Conservation (phyloP, 2,329 filamentous ascomycete species). For the Trichoderma breve region DNA sequence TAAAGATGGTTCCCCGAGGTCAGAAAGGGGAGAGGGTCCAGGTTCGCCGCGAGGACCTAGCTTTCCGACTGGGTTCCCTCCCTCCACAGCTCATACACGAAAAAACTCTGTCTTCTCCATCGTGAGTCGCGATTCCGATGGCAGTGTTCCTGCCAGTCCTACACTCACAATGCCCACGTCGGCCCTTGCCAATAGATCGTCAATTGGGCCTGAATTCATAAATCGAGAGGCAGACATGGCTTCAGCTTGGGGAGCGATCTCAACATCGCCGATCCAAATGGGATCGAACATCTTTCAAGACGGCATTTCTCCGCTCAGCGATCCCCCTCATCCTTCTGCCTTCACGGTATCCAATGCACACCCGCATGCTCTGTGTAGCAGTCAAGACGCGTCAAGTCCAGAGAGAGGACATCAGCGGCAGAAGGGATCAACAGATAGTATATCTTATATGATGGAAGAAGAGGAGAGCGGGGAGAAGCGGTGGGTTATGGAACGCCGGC, state of each 20-base stretch:
- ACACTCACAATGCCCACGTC: constrained; percentile 46
- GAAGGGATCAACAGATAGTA: constrained; percentile 62
- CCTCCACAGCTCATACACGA: constrained; percentile 37
- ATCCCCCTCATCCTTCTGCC: neutral
- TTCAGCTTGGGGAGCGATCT: neutral
- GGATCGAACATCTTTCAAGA: neutral
- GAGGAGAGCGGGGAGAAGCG: constrained; percentile 59
- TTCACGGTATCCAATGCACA: neutral
- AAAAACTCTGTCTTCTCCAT: constrained; percentile 52
- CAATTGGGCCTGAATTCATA: neutral
- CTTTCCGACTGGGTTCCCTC: constrained; percentile 21
- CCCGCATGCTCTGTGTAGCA: neutral
- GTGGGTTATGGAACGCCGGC: constrained; percentile 68
- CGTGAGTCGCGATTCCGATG: constrained; percentile 49
- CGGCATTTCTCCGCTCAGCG: constrained; percentile 2
- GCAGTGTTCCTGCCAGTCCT: constrained; percentile 49
- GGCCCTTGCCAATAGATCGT: constrained; percentile 18
- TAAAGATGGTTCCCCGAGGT: constrained; percentile 50
- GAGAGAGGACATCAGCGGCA: constrained; percentile 49
- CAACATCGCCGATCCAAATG: neutral
- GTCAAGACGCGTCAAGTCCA: constrained; percentile 16
- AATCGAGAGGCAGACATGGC: neutral
- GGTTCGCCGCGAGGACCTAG: constrained; percentile 39
- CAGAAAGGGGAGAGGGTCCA: constrained; percentile 48
- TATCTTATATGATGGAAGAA: constrained; percentile 66